A percentile compares a stretch with the other conserved stretches of the same genome.
Evolutionary conservation across 192 early-diverging fungal species (phyloP).

Genomic region (Podila epigama): DNA sequence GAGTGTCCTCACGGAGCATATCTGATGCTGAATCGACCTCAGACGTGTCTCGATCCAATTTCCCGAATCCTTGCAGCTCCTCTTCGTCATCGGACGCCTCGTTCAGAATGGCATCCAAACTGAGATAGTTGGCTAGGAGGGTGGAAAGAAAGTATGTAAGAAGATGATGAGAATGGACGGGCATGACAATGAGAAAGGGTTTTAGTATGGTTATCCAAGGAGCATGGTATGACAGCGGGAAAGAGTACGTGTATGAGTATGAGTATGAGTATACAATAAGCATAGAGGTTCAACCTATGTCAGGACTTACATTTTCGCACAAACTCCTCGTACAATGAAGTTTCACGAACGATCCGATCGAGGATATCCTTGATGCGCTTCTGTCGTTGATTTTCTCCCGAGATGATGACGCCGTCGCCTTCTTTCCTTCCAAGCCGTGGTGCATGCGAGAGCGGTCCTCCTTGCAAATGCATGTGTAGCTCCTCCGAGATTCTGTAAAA

Average conservation of each 20-base stretch:
- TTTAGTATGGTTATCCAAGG: no score
- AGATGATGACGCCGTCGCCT: slow-evolving; percentile 29
- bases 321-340: slow-evolving; percentile 69
- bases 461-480: slow-evolving; percentile 67
- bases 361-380: slow-evolving; percentile 56
- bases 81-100: slow-evolving; percentile 58
- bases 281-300: no score
- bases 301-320: slow-evolving; percentile 60
- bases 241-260: no score
- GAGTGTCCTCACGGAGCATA: slow-evolving; percentile 51
- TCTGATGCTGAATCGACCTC: slow-evolving; percentile 55
- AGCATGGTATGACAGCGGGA: no score
- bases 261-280: no score
- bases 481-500: slow-evolving; percentile 66
- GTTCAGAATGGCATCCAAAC: slow-evolving; percentile 65
- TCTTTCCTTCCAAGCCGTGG: slow-evolving; percentile 16
- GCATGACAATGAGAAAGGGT: no score
- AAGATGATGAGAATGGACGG: no score
- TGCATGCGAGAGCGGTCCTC: slow-evolving; percentile 57
- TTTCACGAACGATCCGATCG: slow-evolving; percentile 60
- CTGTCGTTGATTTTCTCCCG: slow-evolving; percentile 52
- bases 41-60: slow-evolving; percentile 36
- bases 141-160: not conserved
- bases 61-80: slow-evolving; percentile 49
- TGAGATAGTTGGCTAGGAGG: slow-evolving; percentile 57